Evolutionary conservation across 2,329 filamentous ascomycete genomes (phyloP).

Genomic region (Metarhizium album): DNA sequence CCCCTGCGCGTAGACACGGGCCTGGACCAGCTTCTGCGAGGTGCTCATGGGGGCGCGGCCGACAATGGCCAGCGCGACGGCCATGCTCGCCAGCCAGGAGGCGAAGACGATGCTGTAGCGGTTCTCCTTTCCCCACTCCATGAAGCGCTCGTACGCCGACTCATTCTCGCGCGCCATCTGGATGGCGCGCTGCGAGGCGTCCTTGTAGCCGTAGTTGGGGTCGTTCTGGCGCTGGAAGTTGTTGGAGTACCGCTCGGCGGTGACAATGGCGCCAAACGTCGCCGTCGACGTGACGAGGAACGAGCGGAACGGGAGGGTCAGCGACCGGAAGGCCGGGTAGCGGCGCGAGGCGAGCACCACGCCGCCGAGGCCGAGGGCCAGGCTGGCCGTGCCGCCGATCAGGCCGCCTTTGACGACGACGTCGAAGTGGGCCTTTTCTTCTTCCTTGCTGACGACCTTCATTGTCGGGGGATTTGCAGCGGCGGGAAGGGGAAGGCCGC

Average conservation of each 20-base stretch:
- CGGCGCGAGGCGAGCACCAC: conserved; percentile 58
- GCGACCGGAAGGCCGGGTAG: conserved; percentile 65
- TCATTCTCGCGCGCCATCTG: conserved; percentile 47
- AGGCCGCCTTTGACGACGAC: conserved; percentile 70
- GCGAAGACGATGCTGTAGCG: conserved; percentile 77
- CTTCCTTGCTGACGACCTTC: conserved; percentile 94
- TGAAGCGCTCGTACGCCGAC: conserved; percentile 45
- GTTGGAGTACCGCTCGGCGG: conserved; percentile 61
- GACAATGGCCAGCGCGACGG: conserved; percentile 61
- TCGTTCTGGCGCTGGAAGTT: conserved; percentile 60
- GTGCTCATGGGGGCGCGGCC: conserved; percentile 64
- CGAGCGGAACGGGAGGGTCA: conserved; percentile 81
- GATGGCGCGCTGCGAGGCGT: conserved; percentile 46
- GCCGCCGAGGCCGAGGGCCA: conserved; percentile 54
- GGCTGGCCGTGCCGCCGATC: conserved; percentile 59
- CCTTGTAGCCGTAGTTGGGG: conserved; percentile 55
- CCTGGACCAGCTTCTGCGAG: conserved; percentile 84
- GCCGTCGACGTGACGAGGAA: conserved; percentile 77
- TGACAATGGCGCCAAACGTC: conserved; percentile 81
- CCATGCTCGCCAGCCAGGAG: conserved; percentile 76
- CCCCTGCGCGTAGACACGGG: conserved; percentile 86
- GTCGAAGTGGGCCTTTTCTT: conserved; percentile 77
- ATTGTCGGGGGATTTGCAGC: conserved; percentile 34
- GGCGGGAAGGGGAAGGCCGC: too few species aligned
- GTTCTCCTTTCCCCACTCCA: conserved; percentile 68